Conservation (phyloP, 1,284 basidiomycete genomes). For the Tilletia caries region DNA sequence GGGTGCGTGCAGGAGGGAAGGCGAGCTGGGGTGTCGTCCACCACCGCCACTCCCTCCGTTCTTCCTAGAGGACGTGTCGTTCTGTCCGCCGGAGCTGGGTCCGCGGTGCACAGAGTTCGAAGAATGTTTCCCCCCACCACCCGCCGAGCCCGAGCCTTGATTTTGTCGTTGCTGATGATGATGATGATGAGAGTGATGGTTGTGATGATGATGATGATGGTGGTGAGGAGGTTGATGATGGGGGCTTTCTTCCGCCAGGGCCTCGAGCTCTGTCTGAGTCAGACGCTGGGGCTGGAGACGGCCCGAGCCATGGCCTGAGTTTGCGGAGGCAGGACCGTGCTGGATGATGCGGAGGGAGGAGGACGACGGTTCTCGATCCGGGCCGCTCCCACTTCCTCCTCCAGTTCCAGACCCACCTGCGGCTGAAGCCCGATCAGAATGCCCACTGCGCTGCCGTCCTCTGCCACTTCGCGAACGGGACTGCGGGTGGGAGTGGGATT, state of each 20-base stretch:
- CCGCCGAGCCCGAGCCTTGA: neutral
- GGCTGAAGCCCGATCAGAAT: too few relatives aligned
- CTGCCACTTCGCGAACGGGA: too few relatives aligned
- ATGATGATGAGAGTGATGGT: neutral
- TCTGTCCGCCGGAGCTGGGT: neutral
- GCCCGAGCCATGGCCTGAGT: neutral
- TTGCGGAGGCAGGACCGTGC: neutral
- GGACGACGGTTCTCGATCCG: neutral
- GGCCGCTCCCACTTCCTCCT: neutral
- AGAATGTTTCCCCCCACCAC: neutral
- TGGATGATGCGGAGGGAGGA: neutral
- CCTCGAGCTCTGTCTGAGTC: neutral
- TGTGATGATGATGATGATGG: neutral
- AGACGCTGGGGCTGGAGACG: neutral
- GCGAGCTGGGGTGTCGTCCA: neutral
- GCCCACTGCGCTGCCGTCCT: too few relatives aligned
- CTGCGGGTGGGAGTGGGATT: too few relatives aligned
- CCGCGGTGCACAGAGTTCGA: neutral
- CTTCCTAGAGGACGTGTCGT: neutral
- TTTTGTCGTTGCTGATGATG: neutral
- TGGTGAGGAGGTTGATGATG: neutral
- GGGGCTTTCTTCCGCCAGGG: neutral
- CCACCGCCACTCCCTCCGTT: neutral
- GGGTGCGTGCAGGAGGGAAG: too few relatives aligned
- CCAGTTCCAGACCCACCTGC: too few relatives aligned